These are phyloP conservation scores for Fusarium sulawesiense DNA, from an alignment of 2,329 filamentous ascomycete genomes.

Conservation along the genomic window DNA sequence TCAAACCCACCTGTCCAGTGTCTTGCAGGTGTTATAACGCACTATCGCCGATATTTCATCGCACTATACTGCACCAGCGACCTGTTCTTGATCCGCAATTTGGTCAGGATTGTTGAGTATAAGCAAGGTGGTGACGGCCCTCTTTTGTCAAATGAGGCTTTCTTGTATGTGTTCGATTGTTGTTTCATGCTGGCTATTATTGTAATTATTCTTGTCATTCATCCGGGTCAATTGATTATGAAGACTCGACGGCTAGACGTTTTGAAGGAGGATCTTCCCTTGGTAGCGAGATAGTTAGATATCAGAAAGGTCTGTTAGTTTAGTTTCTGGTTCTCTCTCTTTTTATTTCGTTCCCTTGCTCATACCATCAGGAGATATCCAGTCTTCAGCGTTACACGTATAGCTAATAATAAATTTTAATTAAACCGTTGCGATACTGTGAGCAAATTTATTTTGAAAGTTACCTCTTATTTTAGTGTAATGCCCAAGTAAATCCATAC, in stretches of 20 bases:
- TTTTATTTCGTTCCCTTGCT: background rate
- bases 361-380: background rate
- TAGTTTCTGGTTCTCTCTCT: background rate
- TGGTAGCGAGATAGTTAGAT: background rate
- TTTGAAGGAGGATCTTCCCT: background rate
- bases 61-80: background rate
- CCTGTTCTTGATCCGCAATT: background rate
- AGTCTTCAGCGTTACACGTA: background rate
- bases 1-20: background rate
- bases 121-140: background rate
- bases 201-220: background rate
- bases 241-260: background rate
- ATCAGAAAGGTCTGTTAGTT: background rate
- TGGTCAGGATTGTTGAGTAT: background rate
- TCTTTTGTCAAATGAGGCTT: background rate
- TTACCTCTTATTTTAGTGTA: background rate
- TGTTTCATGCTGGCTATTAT: background rate
- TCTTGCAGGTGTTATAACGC: background rate
- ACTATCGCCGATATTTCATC: background rate
- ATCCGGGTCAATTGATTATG: background rate
- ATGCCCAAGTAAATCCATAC: background rate
- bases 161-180: background rate
- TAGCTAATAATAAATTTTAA: background rate
- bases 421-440: background rate
- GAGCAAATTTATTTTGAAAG: accelerated